These are phyloP conservation scores for Dictyostelium firmibasis DNA, from an alignment of 78 protist species.

Conservation along the genomic window DNA sequence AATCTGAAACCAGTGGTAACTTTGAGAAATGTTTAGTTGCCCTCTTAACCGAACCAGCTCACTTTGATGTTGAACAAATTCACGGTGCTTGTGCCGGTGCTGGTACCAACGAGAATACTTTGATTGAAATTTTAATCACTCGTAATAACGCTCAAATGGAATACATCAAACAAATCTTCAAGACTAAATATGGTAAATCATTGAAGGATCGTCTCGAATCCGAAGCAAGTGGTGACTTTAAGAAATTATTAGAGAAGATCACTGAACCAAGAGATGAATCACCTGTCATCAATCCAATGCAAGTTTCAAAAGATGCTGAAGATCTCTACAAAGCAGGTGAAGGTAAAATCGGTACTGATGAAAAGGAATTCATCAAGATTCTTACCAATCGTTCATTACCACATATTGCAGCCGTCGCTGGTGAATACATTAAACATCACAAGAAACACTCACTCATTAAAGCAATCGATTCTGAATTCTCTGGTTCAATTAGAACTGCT, in stretches of 20 bases:
- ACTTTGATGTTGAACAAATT: slow-evolving; percentile 21
- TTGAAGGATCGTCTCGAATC: slow-evolving; percentile 7
- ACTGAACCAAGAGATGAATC: slow-evolving; percentile 56
- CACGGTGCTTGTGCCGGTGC: slow-evolving; percentile 41
- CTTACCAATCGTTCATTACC: slow-evolving; percentile 9
- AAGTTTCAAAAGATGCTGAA: slow-evolving; percentile 22
- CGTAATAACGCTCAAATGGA: slow-evolving; percentile 32
- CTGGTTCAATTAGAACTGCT: slow-evolving; percentile 42
- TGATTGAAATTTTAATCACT: slow-evolving; percentile 39
- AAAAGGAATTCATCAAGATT: slow-evolving; percentile 48
- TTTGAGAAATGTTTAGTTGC: slow-evolving; percentile 47
- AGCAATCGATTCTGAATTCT: slow-evolving; percentile 61
- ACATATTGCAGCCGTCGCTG: slow-evolving; percentile 24
- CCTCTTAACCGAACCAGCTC: slow-evolving; percentile 67
- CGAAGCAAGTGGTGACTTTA: slow-evolving; percentile 54
- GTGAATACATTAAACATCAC: slow-evolving; percentile 22
- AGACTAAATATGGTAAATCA: background rate
- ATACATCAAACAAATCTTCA: slow-evolving; percentile 2
- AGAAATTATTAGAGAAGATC: background rate
- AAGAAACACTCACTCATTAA: slow-evolving; percentile 31
- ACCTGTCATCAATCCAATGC: background rate
- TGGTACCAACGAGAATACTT: slow-evolving; percentile 51
- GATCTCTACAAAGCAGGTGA: slow-evolving; percentile 69
- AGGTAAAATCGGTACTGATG: slow-evolving; percentile 74
- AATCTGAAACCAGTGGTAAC: slow-evolving; percentile 61